Evolutionary conservation across 1,139 yeast genomes (phyloP).

Genomic region (Diutina siamensis): DNA sequence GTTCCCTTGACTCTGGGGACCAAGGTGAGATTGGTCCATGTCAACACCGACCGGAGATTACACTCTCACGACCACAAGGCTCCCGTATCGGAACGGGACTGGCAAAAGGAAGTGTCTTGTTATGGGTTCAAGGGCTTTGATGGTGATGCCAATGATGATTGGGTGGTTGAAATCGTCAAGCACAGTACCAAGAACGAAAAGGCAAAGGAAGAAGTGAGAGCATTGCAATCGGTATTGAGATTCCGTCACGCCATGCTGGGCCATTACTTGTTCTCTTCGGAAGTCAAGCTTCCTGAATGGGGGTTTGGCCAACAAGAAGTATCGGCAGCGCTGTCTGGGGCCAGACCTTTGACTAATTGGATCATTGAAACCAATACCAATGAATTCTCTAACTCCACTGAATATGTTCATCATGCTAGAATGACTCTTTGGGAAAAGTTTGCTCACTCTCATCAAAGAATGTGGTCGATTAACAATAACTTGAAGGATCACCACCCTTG

Average conservation of each 20-base stretch:
- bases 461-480: constrained; percentile 89
- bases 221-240: constrained; percentile 76
- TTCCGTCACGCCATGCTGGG: constrained; percentile 86
- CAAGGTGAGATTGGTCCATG: constrained; percentile 68
- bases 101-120: constrained; percentile 91
- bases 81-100: constrained; percentile 83
- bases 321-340: constrained; percentile 78
- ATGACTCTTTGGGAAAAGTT: constrained; percentile 62
- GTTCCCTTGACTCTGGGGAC: constrained; percentile 65
- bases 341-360: constrained; percentile 69
- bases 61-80: constrained; percentile 96
- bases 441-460: constrained; percentile 65
- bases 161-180: constrained; percentile 75
- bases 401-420: constrained; percentile 42
- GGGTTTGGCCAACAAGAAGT: constrained; percentile 97
- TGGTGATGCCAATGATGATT: constrained; percentile 96
- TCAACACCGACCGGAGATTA: constrained; percentile 61
- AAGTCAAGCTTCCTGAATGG: constrained; percentile 85
- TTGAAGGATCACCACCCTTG: constrained; percentile 76
- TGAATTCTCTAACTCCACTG: constrained; percentile 14
- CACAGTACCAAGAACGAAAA: constrained; percentile 35
- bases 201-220: constrained; percentile 55
- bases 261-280: constrained; percentile 78
- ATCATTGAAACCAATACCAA: constrained; percentile 72
- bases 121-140: constrained; percentile 86